Conservation (phyloP, 306 rosid species). For the Alnus glutinosa region DNA sequence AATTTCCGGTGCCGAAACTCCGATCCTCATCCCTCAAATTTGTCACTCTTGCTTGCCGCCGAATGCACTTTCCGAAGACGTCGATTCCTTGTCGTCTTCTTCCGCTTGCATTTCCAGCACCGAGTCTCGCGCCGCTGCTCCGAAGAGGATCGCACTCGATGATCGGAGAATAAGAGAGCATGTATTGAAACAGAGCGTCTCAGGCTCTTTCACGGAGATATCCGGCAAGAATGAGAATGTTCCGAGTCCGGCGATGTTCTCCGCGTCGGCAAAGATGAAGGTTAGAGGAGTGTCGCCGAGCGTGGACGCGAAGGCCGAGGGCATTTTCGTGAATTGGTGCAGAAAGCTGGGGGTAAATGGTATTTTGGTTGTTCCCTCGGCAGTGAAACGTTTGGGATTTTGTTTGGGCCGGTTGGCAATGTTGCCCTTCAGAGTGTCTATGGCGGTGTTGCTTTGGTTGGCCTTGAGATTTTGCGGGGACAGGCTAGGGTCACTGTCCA, state of each 20-base stretch:
- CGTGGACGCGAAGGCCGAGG: slow-evolving; percentile 20
- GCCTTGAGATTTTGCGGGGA: slow-evolving; percentile 43
- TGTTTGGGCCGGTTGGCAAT: slow-evolving; percentile 25
- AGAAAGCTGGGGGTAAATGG: slow-evolving; percentile 13
- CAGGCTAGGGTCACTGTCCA: slow-evolving; percentile 12
- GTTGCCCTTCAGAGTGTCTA: slow-evolving; percentile 45
- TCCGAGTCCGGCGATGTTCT: neutral
- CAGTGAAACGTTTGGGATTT: slow-evolving; percentile 21
- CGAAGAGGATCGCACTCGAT: neutral
- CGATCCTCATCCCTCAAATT: neutral
- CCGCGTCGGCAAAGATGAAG: neutral
- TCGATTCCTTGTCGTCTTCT: neutral
- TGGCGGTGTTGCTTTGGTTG: slow-evolving; percentile 74
- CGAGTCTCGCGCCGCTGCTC: slow-evolving; percentile 4
- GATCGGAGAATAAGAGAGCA: neutral
- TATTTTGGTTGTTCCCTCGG: slow-evolving; percentile 6
- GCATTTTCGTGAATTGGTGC: slow-evolving; percentile 34
- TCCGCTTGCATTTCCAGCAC: slow-evolving; percentile 32
- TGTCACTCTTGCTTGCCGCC: slow-evolving; percentile 34
- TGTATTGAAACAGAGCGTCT: neutral
- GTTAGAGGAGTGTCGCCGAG: neutral
- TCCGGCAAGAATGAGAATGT: neutral
- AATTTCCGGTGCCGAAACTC: slow-evolving; percentile 2
- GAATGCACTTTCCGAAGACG: neutral
- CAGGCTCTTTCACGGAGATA: slow-evolving; percentile 25